phyloP scores from a whole-genome alignment of 345 rosid species.

The Dovyalis caffra region DNA sequence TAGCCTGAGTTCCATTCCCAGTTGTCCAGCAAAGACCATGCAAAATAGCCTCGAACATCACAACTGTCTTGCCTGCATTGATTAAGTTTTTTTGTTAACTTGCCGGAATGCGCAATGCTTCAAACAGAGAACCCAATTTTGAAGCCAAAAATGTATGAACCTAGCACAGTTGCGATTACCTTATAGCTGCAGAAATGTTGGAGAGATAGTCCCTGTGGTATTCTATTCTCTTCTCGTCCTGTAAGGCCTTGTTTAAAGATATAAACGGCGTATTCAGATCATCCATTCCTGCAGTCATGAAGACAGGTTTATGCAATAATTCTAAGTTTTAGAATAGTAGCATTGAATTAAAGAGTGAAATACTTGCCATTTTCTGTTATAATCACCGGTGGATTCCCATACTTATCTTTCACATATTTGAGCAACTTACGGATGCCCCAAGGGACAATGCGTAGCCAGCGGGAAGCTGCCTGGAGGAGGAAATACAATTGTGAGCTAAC shows the following conservation, averaged over 20 bases:
- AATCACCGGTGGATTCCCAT: conserved; percentile 68
- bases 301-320: background rate
- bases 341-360: background rate
- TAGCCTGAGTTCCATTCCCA: conserved; percentile 97
- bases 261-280: conserved; percentile 62
- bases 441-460: conserved; percentile 85
- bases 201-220: conserved; percentile 84
- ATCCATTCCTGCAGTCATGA: conserved; percentile 66
- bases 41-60: conserved; percentile 67
- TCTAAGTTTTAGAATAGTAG: background rate
- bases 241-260: conserved; percentile 53
- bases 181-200: conserved; percentile 80
- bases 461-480: conserved; percentile 79
- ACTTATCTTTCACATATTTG: conserved; percentile 60
- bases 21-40: conserved; percentile 90
- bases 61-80: conserved; percentile 58
- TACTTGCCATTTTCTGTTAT: conserved; percentile 77
- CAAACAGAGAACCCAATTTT: background rate
- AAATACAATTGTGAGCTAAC: conserved; percentile 23
- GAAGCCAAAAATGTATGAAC: background rate
- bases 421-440: conserved; percentile 76
- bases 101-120: background rate
- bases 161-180: conserved; percentile 32
- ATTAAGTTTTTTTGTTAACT: conserved; percentile 4
- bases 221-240: conserved; percentile 74